Base-by-base conservation (phyloP, 1,284 basidiomycete species). In the Leccinum laetum region DNA sequence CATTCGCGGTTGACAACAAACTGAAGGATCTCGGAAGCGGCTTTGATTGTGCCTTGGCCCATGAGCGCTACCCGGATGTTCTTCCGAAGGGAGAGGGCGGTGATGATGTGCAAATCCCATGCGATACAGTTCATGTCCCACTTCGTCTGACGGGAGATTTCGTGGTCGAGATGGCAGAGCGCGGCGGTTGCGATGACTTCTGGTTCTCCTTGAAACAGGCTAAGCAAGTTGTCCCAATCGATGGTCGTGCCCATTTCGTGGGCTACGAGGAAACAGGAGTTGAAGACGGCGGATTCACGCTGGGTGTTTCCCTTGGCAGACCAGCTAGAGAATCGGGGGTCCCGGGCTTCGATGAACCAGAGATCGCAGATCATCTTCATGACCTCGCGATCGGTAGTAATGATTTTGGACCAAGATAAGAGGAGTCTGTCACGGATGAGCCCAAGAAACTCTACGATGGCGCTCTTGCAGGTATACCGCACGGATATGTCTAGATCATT, bases 31-130 rank as follows among this genome's bases (percentile, higher is more conserved):
- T 77, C 66, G 5, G 73, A 57, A 21, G 68, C 67, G 4, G 65
- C 71, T 61, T 68, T 70, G 60, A 77, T 75, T n/a, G 65, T 60
- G 55, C 72, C 72, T 35, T 71, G 71, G 35, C 58, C 64, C 61
- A 74, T 58, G 21, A 74, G 68, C 3, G 71, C 64, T 10, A 67
- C 39, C 26, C 66, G 64, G 10, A 76, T 71, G 11, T 60, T 32
- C 18, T 67, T 66, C 6, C 44, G 75, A 35, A 72, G 65, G 10
- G 72, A 61, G 26, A 76, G 58, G 5, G 65, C 57, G 16, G 71
- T 72, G 58, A 75, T 35, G 55, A 74, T 69, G 24, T 76, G 74
- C 60, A 73, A 62, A 44, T 76, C 75, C 73, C 72, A 77, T 6
- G 69, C 75, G 8, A 74, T 64, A 26, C 75, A 75, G 41, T 62